Base-by-base conservation (phyloP, 2,329 filamentous ascomycete species). In the Nigrospora oryzae region DNA sequence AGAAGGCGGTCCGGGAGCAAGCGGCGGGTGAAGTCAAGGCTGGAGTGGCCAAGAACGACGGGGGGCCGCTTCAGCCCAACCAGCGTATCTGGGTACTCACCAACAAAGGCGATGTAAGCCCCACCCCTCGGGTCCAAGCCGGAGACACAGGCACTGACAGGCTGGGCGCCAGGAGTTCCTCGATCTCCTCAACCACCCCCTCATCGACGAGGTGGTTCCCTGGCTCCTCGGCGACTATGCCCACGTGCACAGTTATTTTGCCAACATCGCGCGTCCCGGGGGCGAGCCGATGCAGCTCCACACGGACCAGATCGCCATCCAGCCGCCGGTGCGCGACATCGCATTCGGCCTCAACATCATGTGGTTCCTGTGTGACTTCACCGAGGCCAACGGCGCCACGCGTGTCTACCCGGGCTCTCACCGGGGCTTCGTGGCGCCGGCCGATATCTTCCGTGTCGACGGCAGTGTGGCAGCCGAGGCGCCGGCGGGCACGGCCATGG, bases 281-380 rank as follows among this genome's bases (percentile, higher is more conserved):
- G 56, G 54, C 36, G 45, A 45, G 23, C 50, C 53, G 8, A 59
- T 60, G 55, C 49, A 53, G 38, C 48, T 60, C 38, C 57, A 59
- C 47, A 59, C 55, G 0, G 57, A 60, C 38, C 56, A 60, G 43
- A 40, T 57, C 6, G 50, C 53, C 12, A 48, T 58, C 37, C 50
- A 55, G 47, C 57, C 55, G 5, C 53, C 54, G 3, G 50, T 53
- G 14, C 49, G 55, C 12, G 46, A 55, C 15, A n/a, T 57, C 3
- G 49, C 56, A 11, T 55, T 53, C 34, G 57, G 55, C 8, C 42
- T 56, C 33, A 56, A 58, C 38, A 50, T 56, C 38, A 50, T 55
- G 42, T 57, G 42, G 39, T 57, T 49, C 38, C 51, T 63, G 1
- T 54, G 54, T 2, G 64, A 68, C 37, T 57, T 53, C 10, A 62